These are phyloP conservation scores for Yarrowia osloensis DNA, from an alignment of 805 yeast species.

Conservation along the genomic window DNA sequence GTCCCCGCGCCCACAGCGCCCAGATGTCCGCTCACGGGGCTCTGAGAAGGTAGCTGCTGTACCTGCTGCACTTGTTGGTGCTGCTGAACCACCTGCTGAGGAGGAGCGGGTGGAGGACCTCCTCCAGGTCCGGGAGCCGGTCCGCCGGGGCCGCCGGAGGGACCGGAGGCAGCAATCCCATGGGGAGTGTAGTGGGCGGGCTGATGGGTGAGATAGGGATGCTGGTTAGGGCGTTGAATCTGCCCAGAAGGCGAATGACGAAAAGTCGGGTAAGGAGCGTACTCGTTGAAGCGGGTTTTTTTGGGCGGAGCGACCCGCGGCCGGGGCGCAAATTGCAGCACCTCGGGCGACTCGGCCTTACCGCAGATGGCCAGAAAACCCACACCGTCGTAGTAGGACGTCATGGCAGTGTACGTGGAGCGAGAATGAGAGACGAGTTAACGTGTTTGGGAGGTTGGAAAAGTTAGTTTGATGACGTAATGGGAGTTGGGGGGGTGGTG, in stretches of 20 bases:
- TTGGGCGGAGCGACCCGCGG: background rate
- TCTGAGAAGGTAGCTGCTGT: background rate
- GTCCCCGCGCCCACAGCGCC: background rate
- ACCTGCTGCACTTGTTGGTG: background rate
- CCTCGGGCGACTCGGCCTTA: conserved; percentile 44
- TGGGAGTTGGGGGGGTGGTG: background rate
- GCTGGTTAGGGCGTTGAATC: conserved; percentile 22
- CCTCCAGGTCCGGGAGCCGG: conserved; percentile 13
- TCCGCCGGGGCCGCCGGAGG: background rate
- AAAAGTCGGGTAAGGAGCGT: conserved; percentile 17
- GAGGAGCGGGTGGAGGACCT: background rate
- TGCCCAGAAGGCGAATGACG: background rate
- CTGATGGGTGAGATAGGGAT: conserved; percentile 26
- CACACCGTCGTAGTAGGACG: conserved; percentile 44
- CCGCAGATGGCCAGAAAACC: conserved; percentile 47
- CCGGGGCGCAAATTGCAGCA: conserved; percentile 36
- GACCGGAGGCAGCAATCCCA: conserved; percentile 8
- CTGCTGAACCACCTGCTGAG: background rate
- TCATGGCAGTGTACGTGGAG: no score
- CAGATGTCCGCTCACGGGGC: background rate
- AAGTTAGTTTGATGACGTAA: background rate
- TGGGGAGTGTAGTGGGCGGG: conserved; percentile 29
- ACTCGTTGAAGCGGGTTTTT: background rate
- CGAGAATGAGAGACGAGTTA: no score
- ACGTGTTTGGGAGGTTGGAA: background rate